These are phyloP conservation scores for Colletotrichum magnum DNA, from an alignment of 2,329 filamentous ascomycete genomes.

Conservation along the genomic window DNA sequence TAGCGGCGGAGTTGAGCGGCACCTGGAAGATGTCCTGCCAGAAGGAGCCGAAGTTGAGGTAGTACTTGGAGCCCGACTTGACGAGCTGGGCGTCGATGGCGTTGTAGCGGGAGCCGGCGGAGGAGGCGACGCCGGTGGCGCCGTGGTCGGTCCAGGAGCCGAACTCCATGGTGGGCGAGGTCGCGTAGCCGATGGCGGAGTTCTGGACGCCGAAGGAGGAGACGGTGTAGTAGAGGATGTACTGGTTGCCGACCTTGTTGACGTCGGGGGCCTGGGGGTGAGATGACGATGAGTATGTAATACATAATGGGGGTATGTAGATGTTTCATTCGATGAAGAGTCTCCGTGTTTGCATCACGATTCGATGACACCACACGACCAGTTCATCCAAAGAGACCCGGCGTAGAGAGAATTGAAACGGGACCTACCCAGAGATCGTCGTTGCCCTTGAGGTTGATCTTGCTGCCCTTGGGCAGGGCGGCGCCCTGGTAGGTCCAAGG, in stretches of 20 bases:
- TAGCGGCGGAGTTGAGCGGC: constrained; percentile 56
- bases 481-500: constrained; percentile 60
- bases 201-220: constrained; percentile 72
- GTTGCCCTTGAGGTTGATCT: constrained; percentile 56
- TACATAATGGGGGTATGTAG: background rate
- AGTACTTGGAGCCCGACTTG: constrained; percentile 55
- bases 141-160: constrained; percentile 74
- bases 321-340: background rate
- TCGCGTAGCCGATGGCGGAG: constrained; percentile 72
- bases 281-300: background rate
- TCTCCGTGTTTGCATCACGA: background rate
- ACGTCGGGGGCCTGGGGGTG: constrained; percentile 73
- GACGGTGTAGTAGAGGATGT: constrained; percentile 80
- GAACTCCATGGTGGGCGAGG: constrained; percentile 61
- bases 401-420: background rate
- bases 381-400: background rate
- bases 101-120: constrained; percentile 63
- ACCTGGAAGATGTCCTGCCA: constrained; percentile 76
- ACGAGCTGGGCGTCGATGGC: constrained; percentile 73
- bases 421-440: constrained; percentile 58
- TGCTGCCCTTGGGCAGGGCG: constrained; percentile 55
- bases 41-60: constrained; percentile 77
- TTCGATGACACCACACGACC: background rate
- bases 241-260: constrained; percentile 66
- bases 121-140: constrained; percentile 64